These are phyloP conservation scores for Nicotiana paniculata DNA, from an alignment of 257 asterid species.

Conservation along the genomic window DNA sequence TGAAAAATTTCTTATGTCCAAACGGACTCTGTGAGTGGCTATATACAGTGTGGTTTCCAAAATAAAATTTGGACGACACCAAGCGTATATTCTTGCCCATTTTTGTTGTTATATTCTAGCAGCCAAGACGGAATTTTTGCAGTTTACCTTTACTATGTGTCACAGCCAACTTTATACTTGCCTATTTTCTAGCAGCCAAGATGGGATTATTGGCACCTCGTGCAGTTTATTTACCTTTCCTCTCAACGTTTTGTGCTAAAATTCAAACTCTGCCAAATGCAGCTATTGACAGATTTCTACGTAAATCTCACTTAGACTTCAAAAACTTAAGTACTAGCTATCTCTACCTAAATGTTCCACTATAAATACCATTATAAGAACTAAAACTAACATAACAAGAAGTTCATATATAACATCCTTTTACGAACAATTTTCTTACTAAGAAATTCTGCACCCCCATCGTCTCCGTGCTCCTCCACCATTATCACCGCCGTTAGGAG, in stretches of 20 bases:
- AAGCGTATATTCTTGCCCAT: neutral
- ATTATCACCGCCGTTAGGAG: too few relatives aligned
- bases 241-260: neutral
- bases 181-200: too few relatives aligned
- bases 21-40: too few relatives aligned
- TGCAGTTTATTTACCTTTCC: neutral
- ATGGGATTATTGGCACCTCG: neutral
- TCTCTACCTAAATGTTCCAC: neutral
- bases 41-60: too few relatives aligned
- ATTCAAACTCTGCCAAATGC: neutral
- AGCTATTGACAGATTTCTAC: neutral
- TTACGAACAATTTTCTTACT: neutral
- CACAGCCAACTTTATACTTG: too few relatives aligned
- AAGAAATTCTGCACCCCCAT: neutral
- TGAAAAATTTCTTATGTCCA: too few relatives aligned
- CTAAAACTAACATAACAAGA: too few relatives aligned
- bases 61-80: too few relatives aligned
- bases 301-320: too few relatives aligned
- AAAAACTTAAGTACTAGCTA: too few relatives aligned
- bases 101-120: neutral
- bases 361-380: neutral
- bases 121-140: neutral
- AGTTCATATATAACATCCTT: neutral
- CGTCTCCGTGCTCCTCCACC: too few relatives aligned
- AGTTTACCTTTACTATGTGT: too few relatives aligned